Conservation (phyloP, 108 stramenopile species). For the Skeletonema menzelii region DNA sequence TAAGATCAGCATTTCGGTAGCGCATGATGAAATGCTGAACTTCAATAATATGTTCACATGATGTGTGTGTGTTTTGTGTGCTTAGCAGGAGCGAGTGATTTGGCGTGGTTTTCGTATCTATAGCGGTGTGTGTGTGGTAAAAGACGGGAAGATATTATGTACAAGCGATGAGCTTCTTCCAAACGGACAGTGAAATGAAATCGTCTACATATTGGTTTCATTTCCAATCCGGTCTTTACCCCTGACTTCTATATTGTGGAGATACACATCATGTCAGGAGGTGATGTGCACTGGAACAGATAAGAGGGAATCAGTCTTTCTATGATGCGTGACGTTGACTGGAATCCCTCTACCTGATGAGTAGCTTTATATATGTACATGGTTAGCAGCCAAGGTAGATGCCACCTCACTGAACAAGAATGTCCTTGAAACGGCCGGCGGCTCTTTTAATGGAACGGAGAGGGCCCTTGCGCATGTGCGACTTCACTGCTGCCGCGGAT, state of each 20-base stretch:
- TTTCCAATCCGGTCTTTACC: background rate
- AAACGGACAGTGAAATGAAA: background rate
- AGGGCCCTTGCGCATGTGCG: slow-evolving; percentile 34
- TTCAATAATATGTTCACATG: background rate
- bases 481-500: slow-evolving; percentile 5
- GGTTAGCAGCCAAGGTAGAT: background rate
- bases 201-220: background rate
- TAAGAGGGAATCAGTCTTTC: background rate
- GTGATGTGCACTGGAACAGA: background rate
- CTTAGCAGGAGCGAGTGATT: background rate
- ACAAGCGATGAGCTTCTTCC: background rate
- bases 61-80: background rate
- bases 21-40: background rate
- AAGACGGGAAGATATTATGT: slow-evolving; percentile 1
- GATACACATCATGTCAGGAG: background rate
- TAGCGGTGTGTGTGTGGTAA: background rate
- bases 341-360: background rate
- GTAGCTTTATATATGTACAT: background rate
- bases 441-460: slow-evolving; percentile 39
- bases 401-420: background rate
- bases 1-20: background rate
- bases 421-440: slow-evolving; percentile 31
- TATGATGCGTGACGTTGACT: background rate
- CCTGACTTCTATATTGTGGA: background rate
- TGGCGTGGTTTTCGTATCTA: background rate